These are phyloP conservation scores for Umbelopsis sp. DNA, from an alignment of 192 early-diverging fungal species.

Conservation along the genomic window DNA sequence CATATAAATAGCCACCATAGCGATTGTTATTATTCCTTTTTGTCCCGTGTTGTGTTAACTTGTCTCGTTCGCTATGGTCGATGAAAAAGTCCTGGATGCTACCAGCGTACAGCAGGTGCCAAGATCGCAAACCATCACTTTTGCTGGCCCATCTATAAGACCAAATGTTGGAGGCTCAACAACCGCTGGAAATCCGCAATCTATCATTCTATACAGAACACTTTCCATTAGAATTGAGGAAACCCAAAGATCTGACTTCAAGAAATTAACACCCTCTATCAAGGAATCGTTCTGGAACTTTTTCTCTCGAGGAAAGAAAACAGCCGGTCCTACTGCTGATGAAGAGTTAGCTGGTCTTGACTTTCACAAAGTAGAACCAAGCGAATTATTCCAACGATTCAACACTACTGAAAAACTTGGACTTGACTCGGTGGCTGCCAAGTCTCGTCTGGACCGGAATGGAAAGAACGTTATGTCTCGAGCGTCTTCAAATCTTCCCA, in stretches of 20 bases:
- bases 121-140: slow-evolving; percentile 11
- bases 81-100: neutral
- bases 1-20: neutral
- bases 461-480: slow-evolving; percentile 39
- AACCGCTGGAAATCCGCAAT: neutral
- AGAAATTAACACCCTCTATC: neutral
- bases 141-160: neutral
- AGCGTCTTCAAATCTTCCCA: slow-evolving; percentile 32
- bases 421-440: slow-evolving; percentile 31
- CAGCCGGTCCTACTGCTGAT: slow-evolving; percentile 1
- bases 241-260: slow-evolving; percentile 1
- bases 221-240: slow-evolving; percentile 14
- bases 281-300: slow-evolving; percentile 6
- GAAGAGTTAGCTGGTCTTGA: slow-evolving; percentile 40
- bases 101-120: neutral
- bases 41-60: neutral
- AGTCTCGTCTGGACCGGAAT: slow-evolving; percentile 33
- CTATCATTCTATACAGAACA: neutral
- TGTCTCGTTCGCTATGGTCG: neutral
- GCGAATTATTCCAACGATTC: slow-evolving; percentile 33
- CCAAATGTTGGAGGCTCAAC: neutral
- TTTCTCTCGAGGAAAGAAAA: neutral
- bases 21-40: neutral
- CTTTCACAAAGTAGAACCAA: slow-evolving; percentile 44
- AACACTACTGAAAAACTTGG: slow-evolving; percentile 36